Evolutionary conservation across 164 flowering plant genomes (phyloP), one percentile per base, ranked within the genome.

Genomic region (Houttuynia cordata): DNA sequence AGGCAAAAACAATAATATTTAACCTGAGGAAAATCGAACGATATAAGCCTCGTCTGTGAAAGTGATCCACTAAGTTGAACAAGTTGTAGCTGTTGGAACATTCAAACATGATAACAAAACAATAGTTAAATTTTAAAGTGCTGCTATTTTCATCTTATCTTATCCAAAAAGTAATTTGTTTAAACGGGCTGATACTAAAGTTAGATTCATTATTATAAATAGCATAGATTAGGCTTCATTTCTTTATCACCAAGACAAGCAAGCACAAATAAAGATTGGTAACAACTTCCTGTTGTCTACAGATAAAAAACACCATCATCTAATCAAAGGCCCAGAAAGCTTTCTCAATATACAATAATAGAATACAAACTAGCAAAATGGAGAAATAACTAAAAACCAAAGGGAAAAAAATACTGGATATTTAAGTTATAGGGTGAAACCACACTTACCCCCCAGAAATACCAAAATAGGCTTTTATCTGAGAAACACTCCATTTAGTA

Each of bases 391-490:
- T 3, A 17, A 12, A 45, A 45, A 45, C 17, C 15, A 17, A 10
- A 45, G 17, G 17, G 12, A 12, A 12, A 45, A 17, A 45, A 30
- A 4, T 21, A 22, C 24, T 23, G 20, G 24, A 21, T 53, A 17
- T 53, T n/a, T n/a, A 15, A 53, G 7, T 21, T 57, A 7, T 12
- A 12, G 10, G 30, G 20, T 22, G 7, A 23, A 56, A 56, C 8
- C 7, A 25, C 18, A 53, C 40, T 74, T 83, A 93, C 99, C 97
- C 97, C 77, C 97, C 97, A 71, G 99, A 93, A 68, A 93, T 74
- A 64, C 99, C 99, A 76, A 93, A 88, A 75, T 85, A 93, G 61
- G 91, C 84, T 66, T 85, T 90, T 55, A 93, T 74, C 61, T 90
- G 96, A 47, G 97, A 82, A 56, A 83, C 82, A 61, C 91, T 88